Base-by-base conservation (phyloP, 805 yeast species). In the Metschnikowia santaceciliae region DNA sequence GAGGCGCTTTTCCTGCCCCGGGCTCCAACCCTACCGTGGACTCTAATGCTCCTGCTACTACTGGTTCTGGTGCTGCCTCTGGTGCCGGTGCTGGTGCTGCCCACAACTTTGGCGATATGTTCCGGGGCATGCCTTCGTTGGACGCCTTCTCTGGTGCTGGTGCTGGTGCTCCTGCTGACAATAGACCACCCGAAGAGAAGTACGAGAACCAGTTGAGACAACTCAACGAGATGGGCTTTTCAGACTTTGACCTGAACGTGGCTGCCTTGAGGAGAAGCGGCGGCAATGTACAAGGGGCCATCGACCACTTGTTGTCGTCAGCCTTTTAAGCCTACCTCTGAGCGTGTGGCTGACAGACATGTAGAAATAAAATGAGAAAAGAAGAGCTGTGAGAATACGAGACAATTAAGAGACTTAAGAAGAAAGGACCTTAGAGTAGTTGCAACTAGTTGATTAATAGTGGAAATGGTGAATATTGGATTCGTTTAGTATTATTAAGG, bases 231-330 rank as follows among this genome's bases (percentile, higher is more conserved):
- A 74, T 74, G 78, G 78, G 78, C n/a, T 92, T 92, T 72, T 82
- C 81, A 58, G 97, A 92, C 59, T 92, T 92, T 65, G 98, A 92
- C 59, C 79, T 88, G 59, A 94, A 94, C 64, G 90, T 94, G 22
- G 84, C 83, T 30, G 98, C 98, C 1, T 78, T 94, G 61, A 83
- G 97, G 73, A 83, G 98, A 71, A 83, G 92, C 49, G 99, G 99
- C 33, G 99, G 99, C 7, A 88, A 91, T 55, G 97, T 92, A 23
- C 97, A 92, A 71, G 97, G 97, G 42, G 99, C 99, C 10, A 77
- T 92, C 47, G 97, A 92, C 68, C 88, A 89, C 48, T 73, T 91
- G 60, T 77, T 91, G 51, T 58, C 56, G 19, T 44, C 47, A 13
- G 47, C 47, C 2, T 44, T 44, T 15, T 44, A 35, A 26, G 30